Base-by-base conservation (phyloP, 768 basidiomycete genomes). In the Trametopsis cervina region DNA sequence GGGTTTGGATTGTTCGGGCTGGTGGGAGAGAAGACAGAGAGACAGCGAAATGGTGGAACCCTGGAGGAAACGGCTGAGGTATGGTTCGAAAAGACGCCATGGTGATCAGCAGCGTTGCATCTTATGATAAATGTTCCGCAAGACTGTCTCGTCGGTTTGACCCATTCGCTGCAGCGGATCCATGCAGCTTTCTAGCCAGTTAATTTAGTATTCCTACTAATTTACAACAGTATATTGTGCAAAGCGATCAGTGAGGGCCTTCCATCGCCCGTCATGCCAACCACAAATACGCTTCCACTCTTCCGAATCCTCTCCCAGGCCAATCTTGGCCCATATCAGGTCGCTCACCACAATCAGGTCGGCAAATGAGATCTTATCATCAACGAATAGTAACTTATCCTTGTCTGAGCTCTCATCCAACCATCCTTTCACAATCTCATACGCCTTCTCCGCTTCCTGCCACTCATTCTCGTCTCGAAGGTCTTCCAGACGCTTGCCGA, bases 211-310 rank as follows among this genome's bases (percentile, higher is more conserved):
- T n/a, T n/a, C n/a, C n/a, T n/a, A n/a, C 29, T 33, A 33, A 7
- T 33, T 7, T 15, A 33, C 15, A 33, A 15, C 15, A 7, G 15
- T 33, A 40, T 68, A 72, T 41, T 61, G 57, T 38, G 64, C 54
- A 35, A 73, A 54, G n/a, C 52, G 50, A 15, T 58, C 54, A 38
- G 68, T 25, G 36, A 69, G 57, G 20, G 54, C 59, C 9, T 52
- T 65, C 73, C 74, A 74, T 37, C 63, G 54, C 12, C 72, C 72
- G 5, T 53, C 57, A 40, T 75, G 59, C 69, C 69, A 73, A 6
- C 51, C 53, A 35, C 57, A 49, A 1, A 70, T 51, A 5, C 62
- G 60, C 35, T 56, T 54, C 71, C 70, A 74, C 44, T 54, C 52
- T 33, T 58, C 52, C 20, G 60, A 60, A 2, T 59, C 59, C 39